Conservation (phyloP, 1,284 basidiomycete genomes). For the Cutaneotrichosporon sp. region DNA sequence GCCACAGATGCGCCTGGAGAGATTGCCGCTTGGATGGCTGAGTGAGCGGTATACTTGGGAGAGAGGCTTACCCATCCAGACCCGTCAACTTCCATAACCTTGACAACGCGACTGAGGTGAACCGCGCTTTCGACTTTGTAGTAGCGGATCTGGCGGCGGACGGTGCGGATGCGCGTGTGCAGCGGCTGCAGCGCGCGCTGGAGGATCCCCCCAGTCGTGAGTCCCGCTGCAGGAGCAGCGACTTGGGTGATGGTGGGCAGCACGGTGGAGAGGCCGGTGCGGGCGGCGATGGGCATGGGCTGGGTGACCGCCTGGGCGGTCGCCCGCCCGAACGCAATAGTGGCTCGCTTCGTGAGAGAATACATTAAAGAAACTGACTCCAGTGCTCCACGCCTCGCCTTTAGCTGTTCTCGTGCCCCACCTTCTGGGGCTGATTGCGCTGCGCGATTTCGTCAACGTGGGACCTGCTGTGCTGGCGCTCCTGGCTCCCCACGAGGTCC, state of each 20-base stretch:
- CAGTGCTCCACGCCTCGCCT: slow-evolving; percentile 30
- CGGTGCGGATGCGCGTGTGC: slow-evolving; percentile 13
- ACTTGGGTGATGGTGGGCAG: background rate
- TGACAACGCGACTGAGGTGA: slow-evolving; percentile 38
- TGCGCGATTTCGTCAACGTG: background rate
- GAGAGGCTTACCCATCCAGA: slow-evolving; percentile 17
- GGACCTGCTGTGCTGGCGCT: background rate
- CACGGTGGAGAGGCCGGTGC: background rate
- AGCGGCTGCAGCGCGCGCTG: slow-evolving; percentile 23
- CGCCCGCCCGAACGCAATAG: slow-evolving; percentile 4
- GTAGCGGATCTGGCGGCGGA: slow-evolving; percentile 32
- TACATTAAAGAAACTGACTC: slow-evolving; percentile 14
- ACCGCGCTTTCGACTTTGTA: slow-evolving; percentile 31
- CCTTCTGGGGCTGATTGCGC: slow-evolving; percentile 23
- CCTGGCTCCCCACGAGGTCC: slow-evolving; percentile 2
- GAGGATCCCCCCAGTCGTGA: slow-evolving; percentile 29
- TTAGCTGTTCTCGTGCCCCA: slow-evolving; percentile 28
- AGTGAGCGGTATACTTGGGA: too few relatives aligned
- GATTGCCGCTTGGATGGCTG: slow-evolving; percentile 34
- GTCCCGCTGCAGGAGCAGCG: slow-evolving; percentile 8
- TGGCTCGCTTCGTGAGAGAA: slow-evolving; percentile 5
- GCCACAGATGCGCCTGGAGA: slow-evolving; percentile 25
- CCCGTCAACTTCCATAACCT: slow-evolving; percentile 40
- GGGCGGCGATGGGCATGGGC: background rate
- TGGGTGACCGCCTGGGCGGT: background rate